These are phyloP conservation scores for Jacaranda copaia DNA, from an alignment of 257 asterid genomes.

Conservation along the genomic window DNA sequence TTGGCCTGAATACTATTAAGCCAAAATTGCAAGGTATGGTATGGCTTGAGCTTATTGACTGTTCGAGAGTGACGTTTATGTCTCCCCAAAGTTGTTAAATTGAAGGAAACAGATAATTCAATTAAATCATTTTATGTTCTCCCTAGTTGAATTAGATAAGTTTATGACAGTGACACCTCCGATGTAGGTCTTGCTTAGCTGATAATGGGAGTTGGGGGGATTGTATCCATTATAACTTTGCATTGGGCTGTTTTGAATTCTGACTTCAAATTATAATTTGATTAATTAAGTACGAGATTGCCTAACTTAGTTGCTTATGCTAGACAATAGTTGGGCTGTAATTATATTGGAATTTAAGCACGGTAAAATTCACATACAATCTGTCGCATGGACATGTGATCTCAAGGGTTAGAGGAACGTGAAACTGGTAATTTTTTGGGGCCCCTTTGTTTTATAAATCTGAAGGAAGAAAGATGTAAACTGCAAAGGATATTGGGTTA, in stretches of 20 bases:
- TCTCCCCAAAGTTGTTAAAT: neutral
- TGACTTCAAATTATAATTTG: neutral
- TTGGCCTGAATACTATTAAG: neutral
- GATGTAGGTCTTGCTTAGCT: neutral
- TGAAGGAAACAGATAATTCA: neutral
- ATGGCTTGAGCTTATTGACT: neutral
- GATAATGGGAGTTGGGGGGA: neutral
- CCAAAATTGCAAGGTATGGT: neutral
- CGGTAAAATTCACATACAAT: no score
- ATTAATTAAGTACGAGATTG: no score
- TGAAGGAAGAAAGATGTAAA: no score
- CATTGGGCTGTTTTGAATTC: neutral
- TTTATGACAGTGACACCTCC: neutral
- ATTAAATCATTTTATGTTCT: neutral
- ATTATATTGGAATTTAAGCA: neutral
- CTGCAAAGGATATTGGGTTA: no score
- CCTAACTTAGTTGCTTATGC: neutral
- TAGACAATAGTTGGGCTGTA: neutral
- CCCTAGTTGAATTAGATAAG: neutral
- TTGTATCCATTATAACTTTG: neutral
- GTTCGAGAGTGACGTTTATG: neutral
- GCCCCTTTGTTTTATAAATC: no score
- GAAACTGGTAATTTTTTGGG: no score
- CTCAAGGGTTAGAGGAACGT: neutral
- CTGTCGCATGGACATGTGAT: no score